phyloP scores from a whole-genome alignment of 306 rosid genomes.

The Pyrus communis region DNA sequence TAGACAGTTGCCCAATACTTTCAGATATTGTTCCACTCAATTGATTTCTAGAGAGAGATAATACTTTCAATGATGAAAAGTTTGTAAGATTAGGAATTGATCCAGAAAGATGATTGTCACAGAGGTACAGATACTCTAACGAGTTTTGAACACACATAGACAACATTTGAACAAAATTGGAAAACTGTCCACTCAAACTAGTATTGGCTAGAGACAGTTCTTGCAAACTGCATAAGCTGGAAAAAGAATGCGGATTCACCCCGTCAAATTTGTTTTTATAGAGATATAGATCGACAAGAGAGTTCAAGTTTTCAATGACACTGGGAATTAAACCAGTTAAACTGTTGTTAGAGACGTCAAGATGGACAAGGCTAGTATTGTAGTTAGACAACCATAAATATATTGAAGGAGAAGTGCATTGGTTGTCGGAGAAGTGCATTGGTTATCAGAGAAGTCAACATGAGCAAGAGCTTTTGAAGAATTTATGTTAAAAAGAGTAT shows the following conservation, averaged over 20 bases:
- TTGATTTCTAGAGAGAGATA: neutral
- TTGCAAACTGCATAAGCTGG: too few species aligned
- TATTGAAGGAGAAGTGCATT: neutral
- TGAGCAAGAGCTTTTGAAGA: conserved; percentile 1
- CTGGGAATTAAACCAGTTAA: too few species aligned
- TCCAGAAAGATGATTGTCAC: neutral
- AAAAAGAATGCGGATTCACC: too few species aligned
- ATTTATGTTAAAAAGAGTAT: neutral
- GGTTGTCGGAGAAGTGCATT: neutral
- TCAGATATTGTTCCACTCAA: neutral
- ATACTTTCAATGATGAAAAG: neutral
- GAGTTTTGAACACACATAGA: neutral
- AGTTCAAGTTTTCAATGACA: too few species aligned
- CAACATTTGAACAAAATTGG: neutral
- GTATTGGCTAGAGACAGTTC: rapidly evolving
- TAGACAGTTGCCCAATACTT: neutral
- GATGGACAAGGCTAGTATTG: too few species aligned
- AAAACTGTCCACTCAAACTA: neutral
- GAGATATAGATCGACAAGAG: too few species aligned
- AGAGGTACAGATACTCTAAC: neutral
- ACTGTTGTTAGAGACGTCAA: too few species aligned
- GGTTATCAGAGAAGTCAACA: neutral
- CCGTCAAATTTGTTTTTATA: too few species aligned
- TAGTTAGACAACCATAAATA: too few species aligned
- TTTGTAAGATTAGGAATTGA: neutral